Conservation (phyloP, 345 rosid genomes). For the Populus deltoides region DNA sequence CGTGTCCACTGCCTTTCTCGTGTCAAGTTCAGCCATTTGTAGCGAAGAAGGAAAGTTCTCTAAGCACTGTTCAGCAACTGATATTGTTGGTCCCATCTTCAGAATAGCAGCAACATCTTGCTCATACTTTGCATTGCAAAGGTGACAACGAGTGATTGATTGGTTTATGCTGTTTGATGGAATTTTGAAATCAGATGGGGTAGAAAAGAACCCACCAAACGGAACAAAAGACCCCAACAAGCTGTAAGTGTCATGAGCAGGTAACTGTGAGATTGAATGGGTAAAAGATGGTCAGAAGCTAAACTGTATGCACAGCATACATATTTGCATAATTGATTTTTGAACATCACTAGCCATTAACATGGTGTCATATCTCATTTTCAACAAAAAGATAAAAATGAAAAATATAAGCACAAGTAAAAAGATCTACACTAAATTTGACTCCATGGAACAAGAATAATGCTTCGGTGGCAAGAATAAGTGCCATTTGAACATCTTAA, state of each 20-base stretch:
- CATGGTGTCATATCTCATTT: no score
- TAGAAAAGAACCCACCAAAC: constrained; percentile 68
- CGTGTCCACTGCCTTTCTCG: constrained; percentile 28
- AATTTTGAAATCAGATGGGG: constrained; percentile 42
- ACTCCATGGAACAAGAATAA: not conserved
- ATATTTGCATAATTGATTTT: not conserved
- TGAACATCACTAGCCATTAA: not conserved
- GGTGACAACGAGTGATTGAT: constrained; percentile 40
- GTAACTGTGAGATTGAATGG: constrained; percentile 40
- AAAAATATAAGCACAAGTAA: not conserved
- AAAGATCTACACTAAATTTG: not conserved
- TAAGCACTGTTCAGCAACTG: constrained; percentile 42
- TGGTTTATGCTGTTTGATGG: constrained; percentile 36
- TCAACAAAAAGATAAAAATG: not conserved
- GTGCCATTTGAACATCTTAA: not conserved
- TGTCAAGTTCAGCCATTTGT: constrained; percentile 36
- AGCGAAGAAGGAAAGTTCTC: constrained; percentile 52
- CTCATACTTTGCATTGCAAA: constrained; percentile 58
- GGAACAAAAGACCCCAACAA: constrained; percentile 78
- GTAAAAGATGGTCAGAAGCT: constrained; percentile 19
- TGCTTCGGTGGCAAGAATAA: not conserved
- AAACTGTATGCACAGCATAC: not conserved
- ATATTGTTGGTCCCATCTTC: constrained; percentile 35
- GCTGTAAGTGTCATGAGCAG: constrained; percentile 46
- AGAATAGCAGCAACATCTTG: constrained; percentile 46